Base-by-base conservation (phyloP, 371 early-diverging fungal species). In the Coemansia sp. region DNA sequence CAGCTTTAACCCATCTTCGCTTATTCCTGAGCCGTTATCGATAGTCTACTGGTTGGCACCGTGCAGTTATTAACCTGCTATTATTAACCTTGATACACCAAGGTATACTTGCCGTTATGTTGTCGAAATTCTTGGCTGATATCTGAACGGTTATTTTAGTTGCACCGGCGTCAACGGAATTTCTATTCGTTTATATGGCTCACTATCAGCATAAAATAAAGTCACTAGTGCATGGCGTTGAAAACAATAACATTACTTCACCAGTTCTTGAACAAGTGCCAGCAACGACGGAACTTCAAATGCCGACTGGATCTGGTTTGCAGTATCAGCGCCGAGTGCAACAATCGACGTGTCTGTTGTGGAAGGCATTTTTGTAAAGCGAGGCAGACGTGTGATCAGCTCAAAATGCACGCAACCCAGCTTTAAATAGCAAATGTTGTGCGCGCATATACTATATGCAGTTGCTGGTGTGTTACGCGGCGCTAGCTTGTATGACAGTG, bases 261-360 rank as follows among this genome's bases (percentile, higher is more conserved):
- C 49, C 35, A 70, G 59, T 34, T 62, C 67, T 30, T 70, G 71
- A 9, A 70, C 71, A 16, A 67, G 58, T 30, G 56, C 38, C 35
- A 62, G 59, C 31, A 49, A 48, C 0, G 67, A 62, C 5, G 63
- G 58, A 11, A 58, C 45, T 30, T 67, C 67, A 34, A 57, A 57
- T 9, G 67, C 71, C 20, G 71, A 67, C 20, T 62, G 67, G 1
- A 67, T 62, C 20, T 67, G 38, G 7, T 50, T 42, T 6, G 67
- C 57, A 2, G 71, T 62, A 11, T 54, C 58, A 14, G 5, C 36
- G 16, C 43, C 26, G 8, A 62, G 26, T 30, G 62, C 47, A 39
- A 13, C 32, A 4, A 62, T 45, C 20, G 30, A 30, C 13, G 20
- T 14, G 13, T 9, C 11, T 36, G 30, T 36, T 14, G 62, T 43